Evolutionary conservation across 768 basidiomycete genomes (phyloP).

Genomic region (Strobilomyces confusus): DNA sequence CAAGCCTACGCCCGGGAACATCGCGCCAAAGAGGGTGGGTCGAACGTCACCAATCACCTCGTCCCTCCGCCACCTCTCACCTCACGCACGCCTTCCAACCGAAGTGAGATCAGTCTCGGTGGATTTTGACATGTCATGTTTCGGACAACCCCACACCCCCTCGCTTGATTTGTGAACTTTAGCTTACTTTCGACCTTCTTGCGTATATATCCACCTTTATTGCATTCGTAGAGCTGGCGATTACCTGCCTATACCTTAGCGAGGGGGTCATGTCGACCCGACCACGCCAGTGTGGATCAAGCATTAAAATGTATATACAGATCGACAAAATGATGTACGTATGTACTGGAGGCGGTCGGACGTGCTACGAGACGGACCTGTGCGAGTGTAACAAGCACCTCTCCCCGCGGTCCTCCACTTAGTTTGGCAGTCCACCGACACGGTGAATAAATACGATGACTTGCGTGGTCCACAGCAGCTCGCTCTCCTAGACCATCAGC

Average conservation of each 20-base stretch:
- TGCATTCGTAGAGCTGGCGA: neutral
- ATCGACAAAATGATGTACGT: neutral
- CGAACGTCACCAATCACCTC: constrained; percentile 28
- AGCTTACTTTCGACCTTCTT: constrained; percentile 31
- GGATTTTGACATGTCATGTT: constrained; percentile 23
- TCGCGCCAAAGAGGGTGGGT: constrained; percentile 30
- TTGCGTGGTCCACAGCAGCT: too few species aligned
- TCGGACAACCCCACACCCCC: neutral
- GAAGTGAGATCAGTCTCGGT: constrained; percentile 42
- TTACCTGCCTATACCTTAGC: neutral
- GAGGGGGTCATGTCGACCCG: neutral
- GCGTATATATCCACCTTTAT: constrained; percentile 18
- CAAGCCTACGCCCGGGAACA: constrained; percentile 69
- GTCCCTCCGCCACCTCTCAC: constrained; percentile 28
- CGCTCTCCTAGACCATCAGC: constrained; percentile 18
- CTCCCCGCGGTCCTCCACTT: constrained; percentile 13
- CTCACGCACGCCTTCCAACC: constrained; percentile 42
- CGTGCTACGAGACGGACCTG: neutral
- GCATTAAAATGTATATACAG: neutral
- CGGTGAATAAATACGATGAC: too few species aligned
- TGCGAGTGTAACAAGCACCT: constrained; percentile 11
- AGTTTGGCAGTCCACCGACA: too few species aligned
- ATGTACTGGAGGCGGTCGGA: neutral
- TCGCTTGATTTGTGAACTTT: constrained; percentile 4
- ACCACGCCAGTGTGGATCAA: neutral